These are phyloP conservation scores for Malus sylvestris DNA, from an alignment of 306 rosid species.

Conservation along the genomic window DNA sequence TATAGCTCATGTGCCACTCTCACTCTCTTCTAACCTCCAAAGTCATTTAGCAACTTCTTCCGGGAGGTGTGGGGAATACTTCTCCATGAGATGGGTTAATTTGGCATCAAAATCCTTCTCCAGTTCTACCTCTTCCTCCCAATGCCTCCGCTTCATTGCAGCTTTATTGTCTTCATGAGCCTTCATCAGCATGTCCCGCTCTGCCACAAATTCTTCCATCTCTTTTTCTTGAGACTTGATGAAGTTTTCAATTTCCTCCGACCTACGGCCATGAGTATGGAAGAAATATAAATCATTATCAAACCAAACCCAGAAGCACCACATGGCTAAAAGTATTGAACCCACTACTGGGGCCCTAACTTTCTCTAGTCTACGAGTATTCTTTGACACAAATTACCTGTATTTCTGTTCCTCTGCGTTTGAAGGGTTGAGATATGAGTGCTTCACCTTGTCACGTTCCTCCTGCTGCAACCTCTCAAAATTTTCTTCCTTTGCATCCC, in stretches of 20 bases:
- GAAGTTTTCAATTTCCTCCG: slow-evolving; percentile 39
- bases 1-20: neutral
- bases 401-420: slow-evolving; percentile 35
- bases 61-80: slow-evolving; percentile 34
- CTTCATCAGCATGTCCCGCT: slow-evolving; percentile 38
- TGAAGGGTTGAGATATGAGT: slow-evolving; percentile 30
- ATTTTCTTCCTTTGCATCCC: slow-evolving; percentile 51
- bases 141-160: slow-evolving; percentile 46
- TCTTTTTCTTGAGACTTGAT: slow-evolving; percentile 55
- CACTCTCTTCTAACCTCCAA: neutral
- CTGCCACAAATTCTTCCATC: slow-evolving; percentile 45
- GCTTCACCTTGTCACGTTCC: slow-evolving; percentile 64
- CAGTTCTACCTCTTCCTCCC: slow-evolving; percentile 54
- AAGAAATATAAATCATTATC: neutral
- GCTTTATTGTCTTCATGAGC: slow-evolving; percentile 35
- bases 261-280: slow-evolving; percentile 26
- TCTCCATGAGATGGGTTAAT: slow-evolving; percentile 48
- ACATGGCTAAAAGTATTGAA: neutral
- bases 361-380: neutral
- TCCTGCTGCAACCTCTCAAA: slow-evolving; percentile 79
- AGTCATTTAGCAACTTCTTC: neutral
- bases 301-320: neutral
- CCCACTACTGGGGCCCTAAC: neutral
- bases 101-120: slow-evolving; percentile 43
- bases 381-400: slow-evolving; percentile 30